A percentile compares a stretch with the other conserved stretches of the same genome.
These are phyloP conservation scores for Ajuga chamaepitys DNA, from an alignment of 257 asterid species.

Conservation along the genomic window DNA sequence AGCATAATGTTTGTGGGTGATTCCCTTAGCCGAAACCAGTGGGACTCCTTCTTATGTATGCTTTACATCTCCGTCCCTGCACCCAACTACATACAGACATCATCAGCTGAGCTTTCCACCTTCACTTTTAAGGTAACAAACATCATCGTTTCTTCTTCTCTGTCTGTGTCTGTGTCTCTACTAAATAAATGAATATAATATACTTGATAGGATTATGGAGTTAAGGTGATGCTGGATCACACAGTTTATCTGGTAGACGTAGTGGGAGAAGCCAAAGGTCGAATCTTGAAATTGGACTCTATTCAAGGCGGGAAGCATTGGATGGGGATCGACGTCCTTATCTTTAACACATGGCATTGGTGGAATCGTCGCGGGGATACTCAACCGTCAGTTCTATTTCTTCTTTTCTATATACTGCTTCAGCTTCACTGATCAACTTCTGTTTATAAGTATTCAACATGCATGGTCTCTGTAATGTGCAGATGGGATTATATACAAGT, in stretches of 20 bases:
- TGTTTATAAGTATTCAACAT: no score
- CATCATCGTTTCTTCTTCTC: not conserved
- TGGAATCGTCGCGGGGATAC: conserved; percentile 70
- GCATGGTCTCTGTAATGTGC: conserved; percentile 1
- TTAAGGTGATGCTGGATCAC: conserved; percentile 56
- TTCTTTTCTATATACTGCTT: not conserved
- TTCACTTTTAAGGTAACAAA: conserved; percentile 35
- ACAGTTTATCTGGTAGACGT: conserved; percentile 63
- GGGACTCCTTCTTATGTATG: conserved; percentile 57
- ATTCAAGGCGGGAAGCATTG: conserved; percentile 56
- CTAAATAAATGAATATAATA: no score
- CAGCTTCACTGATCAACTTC: no score
- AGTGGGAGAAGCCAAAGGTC: conserved; percentile 37
- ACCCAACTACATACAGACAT: conserved; percentile 16
- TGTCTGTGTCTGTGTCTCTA: no score
- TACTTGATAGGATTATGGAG: conserved; percentile 43
- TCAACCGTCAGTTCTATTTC: conserved; percentile 50
- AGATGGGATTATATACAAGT: conserved; percentile 77
- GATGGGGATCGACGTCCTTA: conserved; percentile 53
- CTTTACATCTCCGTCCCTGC: conserved; percentile 44
- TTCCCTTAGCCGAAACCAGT: conserved; percentile 58
- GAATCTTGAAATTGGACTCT: conserved; percentile 60
- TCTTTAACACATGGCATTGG: conserved; percentile 94
- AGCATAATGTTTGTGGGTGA: conserved; percentile 78
- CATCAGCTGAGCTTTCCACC: conserved; percentile 26